phyloP scores from a whole-genome alignment of 257 asterid species.

The Verbena officinalis region DNA sequence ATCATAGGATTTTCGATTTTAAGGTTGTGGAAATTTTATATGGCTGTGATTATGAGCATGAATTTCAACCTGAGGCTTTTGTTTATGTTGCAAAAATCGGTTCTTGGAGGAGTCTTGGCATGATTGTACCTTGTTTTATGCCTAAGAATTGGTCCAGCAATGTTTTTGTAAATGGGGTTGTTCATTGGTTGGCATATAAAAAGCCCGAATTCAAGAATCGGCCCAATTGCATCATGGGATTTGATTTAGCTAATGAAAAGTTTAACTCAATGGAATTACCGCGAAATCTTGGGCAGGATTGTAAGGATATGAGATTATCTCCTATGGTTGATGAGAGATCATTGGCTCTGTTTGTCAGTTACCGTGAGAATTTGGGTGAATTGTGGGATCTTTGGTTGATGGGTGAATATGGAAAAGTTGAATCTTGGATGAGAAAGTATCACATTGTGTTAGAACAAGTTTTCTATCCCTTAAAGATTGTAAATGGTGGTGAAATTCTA shows the following conservation, averaged over 20 bases:
- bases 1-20: conserved; percentile 26
- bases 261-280: conserved; percentile 40
- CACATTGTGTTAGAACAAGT: conserved; percentile 16
- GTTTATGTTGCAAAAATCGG: conserved; percentile 31
- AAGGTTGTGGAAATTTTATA: conserved; percentile 36
- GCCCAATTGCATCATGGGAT: conserved; percentile 43
- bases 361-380: conserved; percentile 24
- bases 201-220: background rate
- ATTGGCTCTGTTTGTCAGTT: conserved; percentile 34
- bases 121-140: conserved; percentile 38
- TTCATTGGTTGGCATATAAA: conserved; percentile 47
- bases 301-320: conserved; percentile 29
- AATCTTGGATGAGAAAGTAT: conserved; percentile 34
- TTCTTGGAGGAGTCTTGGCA: conserved; percentile 35
- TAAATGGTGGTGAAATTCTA: conserved; percentile 25
- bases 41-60: conserved; percentile 28
- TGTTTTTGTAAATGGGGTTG: conserved; percentile 41
- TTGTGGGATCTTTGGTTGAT: conserved; percentile 46
- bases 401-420: conserved; percentile 39
- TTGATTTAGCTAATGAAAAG: conserved; percentile 37
- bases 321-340: conserved; percentile 31
- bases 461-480: conserved; percentile 37
- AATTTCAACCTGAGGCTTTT: conserved; percentile 24
- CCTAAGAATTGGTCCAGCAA: conserved; percentile 36
- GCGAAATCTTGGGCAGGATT: conserved; percentile 16